Percentiles rank a stretch among this genome's conserved stretches.
Conservation (phyloP, 805 yeast genomes). For the Ogataea populi-albae region DNA sequence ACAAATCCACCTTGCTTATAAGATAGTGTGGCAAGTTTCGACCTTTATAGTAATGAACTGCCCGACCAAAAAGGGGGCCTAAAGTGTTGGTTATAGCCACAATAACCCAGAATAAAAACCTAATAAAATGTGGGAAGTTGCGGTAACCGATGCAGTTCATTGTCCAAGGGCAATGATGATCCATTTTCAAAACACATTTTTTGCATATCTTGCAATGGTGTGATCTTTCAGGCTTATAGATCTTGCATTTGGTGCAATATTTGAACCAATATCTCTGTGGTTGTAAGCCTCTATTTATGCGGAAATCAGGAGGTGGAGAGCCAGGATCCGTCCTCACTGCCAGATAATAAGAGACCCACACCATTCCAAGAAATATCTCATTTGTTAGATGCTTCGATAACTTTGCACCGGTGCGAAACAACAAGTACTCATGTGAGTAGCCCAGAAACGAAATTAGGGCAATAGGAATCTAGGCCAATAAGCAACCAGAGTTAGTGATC, state of each 20-base stretch:
- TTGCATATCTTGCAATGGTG: constrained; percentile 84
- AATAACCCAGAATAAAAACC: constrained; percentile 70
- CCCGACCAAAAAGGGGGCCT: constrained; percentile 39
- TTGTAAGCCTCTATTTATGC: constrained; percentile 25
- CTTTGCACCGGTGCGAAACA: constrained; percentile 7
- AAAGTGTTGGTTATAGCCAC: constrained; percentile 48
- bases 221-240: constrained; percentile 74
- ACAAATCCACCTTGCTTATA: constrained; percentile 49
- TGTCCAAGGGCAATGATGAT: constrained; percentile 95
- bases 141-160: constrained; percentile 81
- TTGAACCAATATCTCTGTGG: constrained; percentile 47
- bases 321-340: constrained; percentile 76
- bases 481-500: not conserved
- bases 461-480: constrained; percentile 12
- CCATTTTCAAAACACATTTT: constrained; percentile 83
- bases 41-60: constrained; percentile 43
- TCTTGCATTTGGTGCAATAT: constrained; percentile 71
- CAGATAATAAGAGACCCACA: constrained; percentile 70
- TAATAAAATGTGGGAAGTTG: constrained; percentile 74
- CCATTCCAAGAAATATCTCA: constrained; percentile 64
- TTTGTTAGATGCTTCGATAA: constrained; percentile 39
- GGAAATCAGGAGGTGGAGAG: constrained; percentile 49
- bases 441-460: constrained; percentile 10
- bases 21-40: constrained; percentile 56
- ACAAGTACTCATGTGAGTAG: constrained; percentile 9